Conservation (phyloP, 345 rosid species). For the Salix koriyanagi region DNA sequence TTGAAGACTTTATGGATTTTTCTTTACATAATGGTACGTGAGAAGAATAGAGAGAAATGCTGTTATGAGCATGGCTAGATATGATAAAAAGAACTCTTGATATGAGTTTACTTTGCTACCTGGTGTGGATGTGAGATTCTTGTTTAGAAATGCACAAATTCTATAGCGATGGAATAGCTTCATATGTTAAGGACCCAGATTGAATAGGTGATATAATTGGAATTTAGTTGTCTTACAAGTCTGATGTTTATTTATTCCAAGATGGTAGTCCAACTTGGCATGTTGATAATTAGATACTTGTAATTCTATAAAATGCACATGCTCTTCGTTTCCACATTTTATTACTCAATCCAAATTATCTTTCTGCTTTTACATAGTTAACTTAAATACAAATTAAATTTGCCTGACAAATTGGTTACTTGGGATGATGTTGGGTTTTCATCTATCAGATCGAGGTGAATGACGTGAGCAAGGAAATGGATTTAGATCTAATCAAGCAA, state of each 20-base stretch:
- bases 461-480: slow-evolving; percentile 99
- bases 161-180: neutral
- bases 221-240: neutral
- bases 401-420: neutral
- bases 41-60: neutral
- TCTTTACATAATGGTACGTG: neutral
- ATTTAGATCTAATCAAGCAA: slow-evolving; percentile 94
- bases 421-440: slow-evolving; percentile 4
- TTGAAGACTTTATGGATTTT: neutral
- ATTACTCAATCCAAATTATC: neutral
- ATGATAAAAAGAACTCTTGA: neutral
- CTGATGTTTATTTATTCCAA: neutral
- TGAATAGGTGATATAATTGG: neutral
- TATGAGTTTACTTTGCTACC: neutral
- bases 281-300: neutral
- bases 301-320: too few species aligned
- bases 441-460: slow-evolving; percentile 80
- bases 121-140: neutral
- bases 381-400: neutral
- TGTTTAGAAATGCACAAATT: neutral
- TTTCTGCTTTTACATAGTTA: neutral
- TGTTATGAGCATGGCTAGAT: neutral
- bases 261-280: neutral
- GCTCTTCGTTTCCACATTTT: neutral
- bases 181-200: neutral